phyloP scores from a whole-genome alignment of 257 asterid genomes.

The Scutellaria galericulata region DNA sequence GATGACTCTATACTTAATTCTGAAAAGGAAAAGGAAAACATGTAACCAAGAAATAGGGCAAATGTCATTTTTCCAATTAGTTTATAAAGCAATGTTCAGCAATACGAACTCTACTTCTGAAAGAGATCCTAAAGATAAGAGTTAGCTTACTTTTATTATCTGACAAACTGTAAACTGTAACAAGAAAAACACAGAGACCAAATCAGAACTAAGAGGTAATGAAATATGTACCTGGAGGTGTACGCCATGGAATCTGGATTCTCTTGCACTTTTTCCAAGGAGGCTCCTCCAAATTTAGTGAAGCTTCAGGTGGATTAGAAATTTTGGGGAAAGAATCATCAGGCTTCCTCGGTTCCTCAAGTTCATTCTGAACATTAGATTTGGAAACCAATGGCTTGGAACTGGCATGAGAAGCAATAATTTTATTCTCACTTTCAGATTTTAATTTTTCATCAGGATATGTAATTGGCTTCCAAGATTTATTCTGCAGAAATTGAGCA shows the following conservation, averaged over 20 bases:
- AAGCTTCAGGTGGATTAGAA: constrained; percentile 47
- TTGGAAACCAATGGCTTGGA: constrained; percentile 42
- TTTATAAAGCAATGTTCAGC: constrained; percentile 25
- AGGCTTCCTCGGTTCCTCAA: constrained; percentile 45
- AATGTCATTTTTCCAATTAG: constrained; percentile 16
- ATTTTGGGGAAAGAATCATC: constrained; percentile 38
- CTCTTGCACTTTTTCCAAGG: constrained; percentile 69
- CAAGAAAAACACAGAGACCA: constrained; percentile 22
- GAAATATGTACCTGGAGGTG: constrained; percentile 78
- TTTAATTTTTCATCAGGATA: constrained; percentile 49
- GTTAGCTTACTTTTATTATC: constrained; percentile 8
- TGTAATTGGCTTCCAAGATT: constrained; percentile 59
- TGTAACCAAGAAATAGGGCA: constrained; percentile 13
- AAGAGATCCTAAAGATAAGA: constrained; percentile 17
- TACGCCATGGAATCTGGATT: constrained; percentile 71
- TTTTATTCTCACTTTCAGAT: constrained; percentile 57
- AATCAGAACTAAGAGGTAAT: constrained; percentile 26
- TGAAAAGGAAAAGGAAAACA: constrained; percentile 12
- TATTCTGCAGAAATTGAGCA: constrained; percentile 81
- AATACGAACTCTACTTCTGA: constrained; percentile 23
- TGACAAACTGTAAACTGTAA: constrained; percentile 21
- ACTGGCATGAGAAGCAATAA: constrained; percentile 46
- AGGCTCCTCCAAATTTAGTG: constrained; percentile 60
- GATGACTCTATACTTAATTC: constrained; percentile 9
- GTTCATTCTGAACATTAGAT: constrained; percentile 38